Conservation (phyloP, 1,139 yeast species). For the Oligophagozyma castellii region DNA sequence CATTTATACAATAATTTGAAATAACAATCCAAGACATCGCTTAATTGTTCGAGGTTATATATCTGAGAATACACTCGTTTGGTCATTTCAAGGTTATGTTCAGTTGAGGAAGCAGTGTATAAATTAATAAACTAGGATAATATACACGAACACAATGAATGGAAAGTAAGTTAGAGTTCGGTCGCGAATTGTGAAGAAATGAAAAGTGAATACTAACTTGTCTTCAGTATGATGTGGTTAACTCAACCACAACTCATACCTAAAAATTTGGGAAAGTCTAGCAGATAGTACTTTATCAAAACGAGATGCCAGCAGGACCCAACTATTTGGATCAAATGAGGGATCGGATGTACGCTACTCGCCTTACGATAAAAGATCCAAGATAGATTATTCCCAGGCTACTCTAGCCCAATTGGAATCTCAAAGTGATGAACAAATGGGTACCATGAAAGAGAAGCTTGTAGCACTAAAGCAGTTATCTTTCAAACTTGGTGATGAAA, state of each 20-base stretch:
- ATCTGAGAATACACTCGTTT: no score
- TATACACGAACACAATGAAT: no score
- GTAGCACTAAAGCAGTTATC: constrained; percentile 59
- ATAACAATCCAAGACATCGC: no score
- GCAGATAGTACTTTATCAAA: constrained; percentile 8
- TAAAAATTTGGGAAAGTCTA: background rate
- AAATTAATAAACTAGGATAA: no score
- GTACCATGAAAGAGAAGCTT: constrained; percentile 57
- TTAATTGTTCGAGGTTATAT: no score
- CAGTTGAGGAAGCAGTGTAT: no score
- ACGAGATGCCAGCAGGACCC: constrained; percentile 21
- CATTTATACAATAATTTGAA: no score
- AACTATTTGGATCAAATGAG: constrained; percentile 21
- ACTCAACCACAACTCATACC: background rate
- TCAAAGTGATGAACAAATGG: constrained; percentile 70
- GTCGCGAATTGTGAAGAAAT: no score
- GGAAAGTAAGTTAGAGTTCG: no score
- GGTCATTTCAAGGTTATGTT: no score
- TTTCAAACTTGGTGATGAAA: constrained; percentile 70
- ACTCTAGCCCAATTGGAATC: constrained; percentile 62
- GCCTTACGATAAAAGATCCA: constrained; percentile 12
- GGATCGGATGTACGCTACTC: constrained; percentile 11
- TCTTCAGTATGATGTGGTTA: no score
- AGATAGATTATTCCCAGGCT: constrained; percentile 29
- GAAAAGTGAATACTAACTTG: no score